phyloP scores from a whole-genome alignment of 1,139 yeast species.

The Nadsonia starkeyi-henricii region DNA sequence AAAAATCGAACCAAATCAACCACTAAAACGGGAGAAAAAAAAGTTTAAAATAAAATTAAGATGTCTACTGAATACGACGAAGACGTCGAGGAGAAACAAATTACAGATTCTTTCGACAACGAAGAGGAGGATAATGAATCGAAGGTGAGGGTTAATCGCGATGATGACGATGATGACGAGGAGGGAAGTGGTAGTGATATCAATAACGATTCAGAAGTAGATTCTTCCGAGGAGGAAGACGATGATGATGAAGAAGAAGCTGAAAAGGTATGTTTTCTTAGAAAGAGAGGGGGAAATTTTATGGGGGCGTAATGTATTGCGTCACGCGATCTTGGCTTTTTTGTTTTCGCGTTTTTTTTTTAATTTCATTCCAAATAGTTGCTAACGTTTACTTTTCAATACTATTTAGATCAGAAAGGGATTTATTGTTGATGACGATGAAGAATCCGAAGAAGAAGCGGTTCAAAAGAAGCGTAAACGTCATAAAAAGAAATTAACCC shows the following conservation, averaged over 20 bases:
- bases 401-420: slow-evolving; percentile 58
- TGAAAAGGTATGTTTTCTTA: slow-evolving; percentile 18
- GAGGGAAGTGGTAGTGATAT: slow-evolving; percentile 12
- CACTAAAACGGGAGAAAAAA: no score
- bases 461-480: slow-evolving; percentile 26
- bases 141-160: slow-evolving; percentile 10
- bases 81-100: slow-evolving; percentile 4
- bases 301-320: no score
- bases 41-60: no score
- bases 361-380: no score
- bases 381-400: slow-evolving; percentile 1
- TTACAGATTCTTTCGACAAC: slow-evolving; percentile 5
- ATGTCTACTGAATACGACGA: slow-evolving; percentile 5
- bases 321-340: neutral
- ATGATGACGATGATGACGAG: slow-evolving; percentile 14
- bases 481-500: slow-evolving; percentile 15
- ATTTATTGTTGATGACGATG: slow-evolving; percentile 87
- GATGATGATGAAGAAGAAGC: slow-evolving; percentile 33
- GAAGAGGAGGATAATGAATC: slow-evolving; percentile 14
- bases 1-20: neutral
- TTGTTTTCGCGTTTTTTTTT: no score
- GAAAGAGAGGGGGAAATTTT: no score
- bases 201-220: slow-evolving; percentile 8
- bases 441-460: slow-evolving; percentile 40
- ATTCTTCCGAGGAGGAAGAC: slow-evolving; percentile 30